Base-by-base conservation (phyloP, 2,329 filamentous ascomycete genomes). In the Grosmannia huntii region DNA sequence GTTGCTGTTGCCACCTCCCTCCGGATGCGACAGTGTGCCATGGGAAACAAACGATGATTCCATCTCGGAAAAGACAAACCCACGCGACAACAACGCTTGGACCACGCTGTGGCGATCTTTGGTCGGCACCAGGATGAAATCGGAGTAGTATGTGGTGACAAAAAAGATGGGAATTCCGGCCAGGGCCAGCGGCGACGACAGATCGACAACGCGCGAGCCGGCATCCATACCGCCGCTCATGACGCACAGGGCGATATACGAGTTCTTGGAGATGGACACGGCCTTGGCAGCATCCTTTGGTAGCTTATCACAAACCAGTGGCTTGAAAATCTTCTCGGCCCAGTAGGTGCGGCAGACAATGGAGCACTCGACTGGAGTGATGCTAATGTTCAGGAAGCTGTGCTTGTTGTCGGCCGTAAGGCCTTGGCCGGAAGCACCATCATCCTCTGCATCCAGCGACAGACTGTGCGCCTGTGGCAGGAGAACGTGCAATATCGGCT, bases 161-260 rank as follows among this genome's bases (percentile, higher is more conserved):
- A 97, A 97, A 76, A 97, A 96, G 68, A 99, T 95, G 57, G 92
- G 89, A 56, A 97, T 94, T 65, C 90, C 89, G 55, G 92, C 92
- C 68, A 96, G 79, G 31, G 94, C 92, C 36, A 97, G 78, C 5
- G 92, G 94, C 57, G 86, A 91, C 9, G 91, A 96, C 61, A 99
- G 73, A 68, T 97, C 92, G 65, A 96, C 82, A 7, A 99, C 92
- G 58, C 91, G 83, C 65, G 91, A 90, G 7, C 90, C 91, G 11
- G 92, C 91, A 68, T 96, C 91, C 65, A 96, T 84, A 9, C 91
- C 90, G 64, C 91, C 87, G 62, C 89, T 90, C 62, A 90, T 89
- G 60, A 99, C 89, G 62, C 90, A 90, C 69, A 97, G 89, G 38
- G 91, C 87, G 41, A 91, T 83, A 69, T 91, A 97, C 56, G 88